These are phyloP conservation scores for Colletotrichum siamense DNA, from an alignment of 2,329 filamentous ascomycete genomes.

Conservation along the genomic window DNA sequence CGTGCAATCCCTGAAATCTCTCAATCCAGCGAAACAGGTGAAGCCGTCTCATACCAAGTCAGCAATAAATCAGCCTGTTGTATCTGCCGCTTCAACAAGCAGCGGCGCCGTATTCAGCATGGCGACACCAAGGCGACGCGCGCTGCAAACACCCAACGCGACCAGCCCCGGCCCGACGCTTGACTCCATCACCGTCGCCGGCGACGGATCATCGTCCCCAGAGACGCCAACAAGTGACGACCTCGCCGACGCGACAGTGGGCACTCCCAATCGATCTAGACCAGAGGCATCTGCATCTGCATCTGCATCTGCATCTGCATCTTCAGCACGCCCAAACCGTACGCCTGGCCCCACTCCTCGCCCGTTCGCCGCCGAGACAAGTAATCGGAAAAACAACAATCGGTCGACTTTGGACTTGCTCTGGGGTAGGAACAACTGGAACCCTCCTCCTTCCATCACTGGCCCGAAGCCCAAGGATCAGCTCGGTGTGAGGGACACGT, in stretches of 20 bases:
- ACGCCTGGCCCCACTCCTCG: not conserved
- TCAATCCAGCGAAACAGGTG: not conserved
- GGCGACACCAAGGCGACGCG: not conserved
- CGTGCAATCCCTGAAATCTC: too few relatives aligned
- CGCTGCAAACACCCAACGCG: not conserved
- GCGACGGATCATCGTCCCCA: not conserved
- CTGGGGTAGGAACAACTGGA: not conserved
- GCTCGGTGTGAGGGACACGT: not conserved
- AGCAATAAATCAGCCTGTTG: not conserved
- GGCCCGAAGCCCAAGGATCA: not conserved
- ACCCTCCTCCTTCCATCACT: not conserved
- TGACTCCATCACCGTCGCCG: not conserved
- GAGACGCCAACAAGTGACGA: not conserved
- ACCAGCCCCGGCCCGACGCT: not conserved
- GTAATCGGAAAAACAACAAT: not conserved
- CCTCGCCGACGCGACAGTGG: not conserved
- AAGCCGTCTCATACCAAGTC: not conserved
- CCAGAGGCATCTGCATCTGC: not conserved
- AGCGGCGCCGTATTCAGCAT: not conserved
- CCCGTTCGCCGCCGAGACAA: not conserved
- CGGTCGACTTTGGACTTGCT: not conserved
- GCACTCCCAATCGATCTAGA: not conserved
- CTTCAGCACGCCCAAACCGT: not conserved
- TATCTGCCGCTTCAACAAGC: not conserved
- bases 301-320: not conserved